These are phyloP conservation scores for Exsudoporus floridanus DNA, from an alignment of 1,284 basidiomycete genomes.

Conservation along the genomic window DNA sequence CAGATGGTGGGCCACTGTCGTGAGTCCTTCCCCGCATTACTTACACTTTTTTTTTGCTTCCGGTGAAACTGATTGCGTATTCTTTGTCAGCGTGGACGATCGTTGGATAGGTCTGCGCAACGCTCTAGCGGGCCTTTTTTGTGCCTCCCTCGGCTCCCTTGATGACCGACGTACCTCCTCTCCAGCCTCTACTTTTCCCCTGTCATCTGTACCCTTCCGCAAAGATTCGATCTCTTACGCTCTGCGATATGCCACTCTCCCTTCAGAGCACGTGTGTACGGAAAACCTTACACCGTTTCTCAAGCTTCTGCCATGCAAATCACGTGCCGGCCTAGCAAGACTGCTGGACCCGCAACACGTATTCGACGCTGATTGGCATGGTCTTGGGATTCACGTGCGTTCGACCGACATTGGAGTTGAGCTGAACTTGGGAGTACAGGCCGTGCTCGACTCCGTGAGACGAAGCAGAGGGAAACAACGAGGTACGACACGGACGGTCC, in stretches of 20 bases:
- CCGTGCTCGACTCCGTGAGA: slow-evolving; percentile 79
- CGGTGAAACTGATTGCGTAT: neutral
- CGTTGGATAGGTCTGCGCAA: slow-evolving; percentile 87
- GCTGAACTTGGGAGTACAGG: slow-evolving; percentile 76
- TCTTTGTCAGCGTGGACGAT: slow-evolving; percentile 55
- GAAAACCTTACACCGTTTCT: slow-evolving; percentile 97
- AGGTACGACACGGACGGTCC: slow-evolving; percentile 42
- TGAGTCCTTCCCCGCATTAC: slow-evolving; percentile 36
- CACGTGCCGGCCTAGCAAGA: slow-evolving; percentile 82
- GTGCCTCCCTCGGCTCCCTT: slow-evolving; percentile 82
- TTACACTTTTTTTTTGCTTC: neutral
- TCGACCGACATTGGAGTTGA: slow-evolving; percentile 48
- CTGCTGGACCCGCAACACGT: slow-evolving; percentile 85
- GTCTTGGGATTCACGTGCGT: slow-evolving; percentile 74
- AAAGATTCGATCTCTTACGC: slow-evolving; percentile 35
- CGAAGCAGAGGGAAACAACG: slow-evolving; percentile 47
- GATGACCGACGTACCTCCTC: slow-evolving; percentile 72
- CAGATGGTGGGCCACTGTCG: slow-evolving; percentile 52
- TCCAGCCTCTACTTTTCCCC: slow-evolving; percentile 52
- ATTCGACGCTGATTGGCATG: slow-evolving; percentile 88
- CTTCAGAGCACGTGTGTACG: slow-evolving; percentile 88
- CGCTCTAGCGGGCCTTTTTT: slow-evolving; percentile 90
- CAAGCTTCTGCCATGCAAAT: slow-evolving; percentile 92
- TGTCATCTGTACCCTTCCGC: slow-evolving; percentile 14
- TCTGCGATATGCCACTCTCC: slow-evolving; percentile 74